These are phyloP conservation scores for Peronospora destructor DNA, from an alignment of 352 stramenopile genomes.

Conservation along the genomic window DNA sequence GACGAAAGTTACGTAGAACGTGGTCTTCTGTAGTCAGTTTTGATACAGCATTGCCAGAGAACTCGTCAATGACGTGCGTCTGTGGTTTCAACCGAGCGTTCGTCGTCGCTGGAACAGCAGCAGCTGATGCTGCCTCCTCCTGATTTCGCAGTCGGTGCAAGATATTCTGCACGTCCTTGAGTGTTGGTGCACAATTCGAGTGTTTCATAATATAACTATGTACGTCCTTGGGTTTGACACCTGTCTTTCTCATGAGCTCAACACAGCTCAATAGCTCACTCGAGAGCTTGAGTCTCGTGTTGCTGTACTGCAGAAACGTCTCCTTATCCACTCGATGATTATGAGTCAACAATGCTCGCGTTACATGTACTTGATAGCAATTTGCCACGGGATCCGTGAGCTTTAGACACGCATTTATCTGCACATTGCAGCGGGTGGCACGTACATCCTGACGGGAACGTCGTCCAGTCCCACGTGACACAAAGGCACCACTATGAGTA, in stretches of 20 bases:
- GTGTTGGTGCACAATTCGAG: constrained; percentile 27
- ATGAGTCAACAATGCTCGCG: constrained; percentile 25
- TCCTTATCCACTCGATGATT: constrained; percentile 32
- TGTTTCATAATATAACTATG: constrained; percentile 29
- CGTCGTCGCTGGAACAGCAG: neutral
- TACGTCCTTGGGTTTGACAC: constrained; percentile 28
- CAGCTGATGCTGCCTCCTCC: constrained; percentile 8
- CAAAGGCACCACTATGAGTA: constrained; percentile 32
- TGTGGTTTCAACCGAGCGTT: constrained; percentile 1
- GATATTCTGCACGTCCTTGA: constrained; percentile 36
- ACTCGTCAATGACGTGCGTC: neutral
- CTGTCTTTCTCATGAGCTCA: constrained; percentile 33
- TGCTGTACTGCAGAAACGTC: constrained; percentile 33
- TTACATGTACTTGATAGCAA: constrained; percentile 28
- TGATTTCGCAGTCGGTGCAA: constrained; percentile 21
- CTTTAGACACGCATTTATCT: constrained; percentile 35
- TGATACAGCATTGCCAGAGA: neutral
- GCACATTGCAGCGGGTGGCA: constrained; percentile 26
- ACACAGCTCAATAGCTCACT: constrained; percentile 26
- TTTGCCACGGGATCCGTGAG: constrained; percentile 22
- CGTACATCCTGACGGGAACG: constrained; percentile 29
- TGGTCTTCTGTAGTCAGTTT: constrained; percentile 11
- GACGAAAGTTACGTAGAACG: constrained; percentile 14
- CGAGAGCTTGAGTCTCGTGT: constrained; percentile 25
- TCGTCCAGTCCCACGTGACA: constrained; percentile 26